A percentile compares a stretch with the other conserved stretches of the same genome.
Evolutionary conservation across 805 yeast genomes (phyloP).

Genomic region (Maudiozyma turicensis): DNA sequence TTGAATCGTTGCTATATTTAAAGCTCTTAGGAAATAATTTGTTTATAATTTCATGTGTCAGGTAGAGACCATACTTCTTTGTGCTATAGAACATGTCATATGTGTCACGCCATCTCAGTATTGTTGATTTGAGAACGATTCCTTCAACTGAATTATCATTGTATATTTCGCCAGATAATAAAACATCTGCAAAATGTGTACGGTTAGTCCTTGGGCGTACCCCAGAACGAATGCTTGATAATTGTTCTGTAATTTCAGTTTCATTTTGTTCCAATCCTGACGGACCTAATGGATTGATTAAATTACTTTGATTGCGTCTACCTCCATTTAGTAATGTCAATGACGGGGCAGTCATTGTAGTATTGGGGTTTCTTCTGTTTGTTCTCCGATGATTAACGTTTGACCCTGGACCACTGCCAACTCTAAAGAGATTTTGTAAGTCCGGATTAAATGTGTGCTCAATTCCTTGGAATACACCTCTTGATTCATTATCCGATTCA

Average conservation of each 20-base stretch:
- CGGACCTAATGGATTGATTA: conserved; percentile 27
- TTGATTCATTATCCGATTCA: conserved; percentile 24
- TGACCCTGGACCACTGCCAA: conserved; percentile 11
- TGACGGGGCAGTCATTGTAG: conserved; percentile 21
- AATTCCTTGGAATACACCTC: conserved; percentile 27
- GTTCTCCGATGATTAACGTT: conserved; percentile 15
- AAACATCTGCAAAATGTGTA: conserved; percentile 22
- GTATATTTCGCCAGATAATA: conserved; percentile 25
- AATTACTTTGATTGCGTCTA: conserved; percentile 22
- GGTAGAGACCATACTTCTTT: conserved; percentile 28
- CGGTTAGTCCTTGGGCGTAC: conserved; percentile 20
- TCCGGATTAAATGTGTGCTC: conserved; percentile 26
- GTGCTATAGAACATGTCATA: conserved; percentile 42
- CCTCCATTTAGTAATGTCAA: conserved; percentile 21
- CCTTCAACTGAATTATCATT: conserved; percentile 27
- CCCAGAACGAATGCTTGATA: conserved; percentile 18
- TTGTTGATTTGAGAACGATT: conserved; percentile 36
- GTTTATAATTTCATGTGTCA: conserved; percentile 37
- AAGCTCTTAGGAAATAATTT: conserved; percentile 41
- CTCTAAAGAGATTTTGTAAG: conserved; percentile 21
- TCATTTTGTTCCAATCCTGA: conserved; percentile 28
- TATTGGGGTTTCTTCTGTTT: conserved; percentile 12
- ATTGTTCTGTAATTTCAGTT: conserved; percentile 22
- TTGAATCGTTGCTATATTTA: conserved; percentile 23
- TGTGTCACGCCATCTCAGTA: conserved; percentile 61